Base-by-base conservation (phyloP, 768 basidiomycete genomes). In the Phlegmacium glaucopus region DNA sequence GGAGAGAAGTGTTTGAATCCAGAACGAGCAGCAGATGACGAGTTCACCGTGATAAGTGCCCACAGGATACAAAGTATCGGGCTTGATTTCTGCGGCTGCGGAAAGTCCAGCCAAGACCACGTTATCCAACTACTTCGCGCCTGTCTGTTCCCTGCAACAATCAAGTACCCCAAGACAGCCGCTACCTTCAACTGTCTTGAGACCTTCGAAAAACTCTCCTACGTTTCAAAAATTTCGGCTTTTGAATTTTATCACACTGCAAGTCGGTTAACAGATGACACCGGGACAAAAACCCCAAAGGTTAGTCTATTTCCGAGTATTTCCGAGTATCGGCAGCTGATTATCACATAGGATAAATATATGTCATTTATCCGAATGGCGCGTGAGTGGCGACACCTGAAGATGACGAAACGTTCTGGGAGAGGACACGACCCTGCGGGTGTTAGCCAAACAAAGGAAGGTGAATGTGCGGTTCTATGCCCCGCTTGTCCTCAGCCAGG, bases 401-500 rank as follows among this genome's bases (percentile, higher is more conserved):
- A 58, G 39, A 55, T 61, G 54, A 50, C 67, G 10, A 62, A 63
- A 39, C 43, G 61, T 0, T 49, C 49, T 1, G 65, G 64, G 0
- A 34, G 59, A 7, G 61, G 59, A 1, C 57, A 66, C 47, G 47
- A 58, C 29, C 32, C 39, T 9, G 13, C 13, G 0, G 61, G 67
- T 4, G 47, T 47, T 5, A 17, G 15, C 3, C 49, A 30, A 6
- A 66, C 65, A 1, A 29, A 44, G 18, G 45, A 45, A 11, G 65
- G 71, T 0, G 58, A 61, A 47, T 54, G 60, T 8, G 63, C 62
- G 0, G 49, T 69, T 1, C 44, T 50, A 4, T 71, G 68, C 42
- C 65, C 65, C 3, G 65, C 66, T 4, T 72, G 71, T 48, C 71
- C 69, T 1, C 61, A 62, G 0, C 64, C 62, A 0, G 61, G 52